Evolutionary conservation across 225 moss, liverwort and hornwort species (phyloP).

Genomic region (Ulota crispa): DNA sequence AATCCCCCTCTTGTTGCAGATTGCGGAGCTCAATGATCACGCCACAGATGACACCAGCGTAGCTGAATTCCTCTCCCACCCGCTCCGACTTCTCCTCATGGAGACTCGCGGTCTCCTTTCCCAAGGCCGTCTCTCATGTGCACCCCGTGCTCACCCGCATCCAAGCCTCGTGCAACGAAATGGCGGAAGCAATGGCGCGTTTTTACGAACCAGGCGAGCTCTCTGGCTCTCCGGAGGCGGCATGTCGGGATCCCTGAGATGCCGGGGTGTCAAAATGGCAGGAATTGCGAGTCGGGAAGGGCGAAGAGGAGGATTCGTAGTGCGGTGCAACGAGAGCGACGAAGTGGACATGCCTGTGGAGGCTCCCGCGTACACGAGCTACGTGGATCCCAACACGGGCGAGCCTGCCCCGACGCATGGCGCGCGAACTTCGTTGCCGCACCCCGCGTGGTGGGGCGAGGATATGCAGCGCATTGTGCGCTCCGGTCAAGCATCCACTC

Average conservation of each 20-base stretch:
- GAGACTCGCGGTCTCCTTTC: constrained; percentile 17
- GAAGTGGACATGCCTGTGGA: constrained; percentile 49
- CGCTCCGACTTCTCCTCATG: constrained; percentile 3
- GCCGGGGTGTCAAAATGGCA: not conserved
- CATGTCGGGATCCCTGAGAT: not conserved
- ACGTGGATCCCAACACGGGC: constrained; percentile 75
- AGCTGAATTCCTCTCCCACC: not conserved
- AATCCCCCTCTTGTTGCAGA: not conserved
- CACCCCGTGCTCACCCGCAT: not conserved
- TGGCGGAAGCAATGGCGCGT: not conserved
- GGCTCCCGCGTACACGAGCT: constrained; percentile 69
- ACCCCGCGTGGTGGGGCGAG: constrained; percentile 70
- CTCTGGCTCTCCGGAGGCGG: constrained; percentile 23
- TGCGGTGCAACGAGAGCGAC: constrained; percentile 64
- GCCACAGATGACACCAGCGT: not conserved
- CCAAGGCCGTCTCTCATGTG: not conserved
- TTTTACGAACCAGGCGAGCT: not conserved
- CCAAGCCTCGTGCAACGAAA: not conserved
- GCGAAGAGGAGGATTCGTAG: constrained; percentile 6
- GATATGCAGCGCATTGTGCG: constrained; percentile 65
- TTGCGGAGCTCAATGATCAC: not conserved
- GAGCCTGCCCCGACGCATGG: constrained; percentile 82
- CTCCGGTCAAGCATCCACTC: constrained; percentile 50
- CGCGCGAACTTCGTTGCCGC: constrained; percentile 67
- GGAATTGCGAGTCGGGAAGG: not conserved